Conservation (phyloP, 2,329 filamentous ascomycete genomes). For the Pestalotiopsis sp. region DNA sequence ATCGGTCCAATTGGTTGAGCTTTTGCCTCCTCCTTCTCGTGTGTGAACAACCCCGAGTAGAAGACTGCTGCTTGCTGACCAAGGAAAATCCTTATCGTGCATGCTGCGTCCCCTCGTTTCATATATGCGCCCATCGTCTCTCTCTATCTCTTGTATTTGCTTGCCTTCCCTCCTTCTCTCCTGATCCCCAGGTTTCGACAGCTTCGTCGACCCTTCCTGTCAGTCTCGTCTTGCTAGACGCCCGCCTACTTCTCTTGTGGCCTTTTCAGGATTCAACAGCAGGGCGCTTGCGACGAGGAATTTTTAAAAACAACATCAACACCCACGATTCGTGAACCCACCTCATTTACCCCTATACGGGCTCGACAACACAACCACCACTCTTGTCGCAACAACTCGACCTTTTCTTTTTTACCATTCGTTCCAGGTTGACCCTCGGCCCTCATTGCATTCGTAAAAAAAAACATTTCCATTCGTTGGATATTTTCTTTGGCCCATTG, state of each 20-base stretch:
- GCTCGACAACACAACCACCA: slow-evolving; percentile 1
- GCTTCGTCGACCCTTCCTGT: neutral
- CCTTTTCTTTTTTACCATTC: slow-evolving; percentile 12
- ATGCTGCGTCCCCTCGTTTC: slow-evolving; percentile 15
- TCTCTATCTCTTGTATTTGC: neutral
- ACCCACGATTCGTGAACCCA: neutral
- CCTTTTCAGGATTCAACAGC: neutral
- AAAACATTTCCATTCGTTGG: slow-evolving; percentile 9
- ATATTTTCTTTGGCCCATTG: slow-evolving; percentile 10
- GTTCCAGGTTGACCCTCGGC: slow-evolving; percentile 22
- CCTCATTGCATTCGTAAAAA: slow-evolving; percentile 7
- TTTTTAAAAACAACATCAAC: neutral
- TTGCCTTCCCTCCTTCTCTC: neutral
- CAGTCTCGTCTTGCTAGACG: neutral
- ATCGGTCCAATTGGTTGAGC: slow-evolving; percentile 19
- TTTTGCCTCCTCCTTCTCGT: slow-evolving; percentile 13
- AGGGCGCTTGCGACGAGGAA: neutral
- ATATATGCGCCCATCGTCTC: slow-evolving; percentile 15
- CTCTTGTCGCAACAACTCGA: neutral
- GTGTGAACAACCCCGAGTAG: neutral
- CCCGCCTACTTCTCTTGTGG: neutral
- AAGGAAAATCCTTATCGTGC: slow-evolving; percentile 7
- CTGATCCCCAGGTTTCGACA: neutral
- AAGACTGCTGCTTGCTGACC: neutral
- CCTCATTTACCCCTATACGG: neutral